Base-by-base conservation (phyloP, 1,139 yeast species). In the Citeromyces hawaiiensis region DNA sequence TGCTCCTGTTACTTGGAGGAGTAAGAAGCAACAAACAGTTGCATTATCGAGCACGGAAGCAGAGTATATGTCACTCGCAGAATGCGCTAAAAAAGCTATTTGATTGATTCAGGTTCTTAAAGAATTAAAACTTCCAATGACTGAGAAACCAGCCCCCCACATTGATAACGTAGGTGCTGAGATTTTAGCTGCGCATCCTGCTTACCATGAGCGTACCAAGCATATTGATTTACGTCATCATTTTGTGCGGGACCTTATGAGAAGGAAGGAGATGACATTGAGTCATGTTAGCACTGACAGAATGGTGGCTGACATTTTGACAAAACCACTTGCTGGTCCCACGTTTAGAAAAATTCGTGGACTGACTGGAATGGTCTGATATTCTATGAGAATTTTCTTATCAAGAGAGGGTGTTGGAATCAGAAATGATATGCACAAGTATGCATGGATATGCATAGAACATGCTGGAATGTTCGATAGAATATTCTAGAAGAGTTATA, bases 161-260 rank as follows among this genome's bases (percentile, higher is more conserved):
- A 16, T 15, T 16, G 51, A 47, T 35, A 47, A 48, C 36, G 44
- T 45, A 16, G 38, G 48, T 11, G 41, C 44, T 23, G 38, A 45
- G 27, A 32, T 38, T 6, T 32, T 48, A n/a, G 42, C 47, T 18
- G 16, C 36, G n/a, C 47, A 48, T 15, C 44, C 48, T 2, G 38
- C 39, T 13, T 35, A 25, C 25, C 46, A 45, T 36, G 16, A 32
- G 16, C 16, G 44, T 16, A 45, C 50, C 32, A 47, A 45, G 34
- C 48, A 44, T 32, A 45, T 45, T 9, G 47, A 42, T 33, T 33
- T 46, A 3, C 35, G 27, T 17, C 38, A 38, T 35, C 51, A 47
- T 34, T 39, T 40, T 35, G 21, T 43, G 15, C 33, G 50, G n/a
- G 18, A 29, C 3, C 13, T 18, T 17, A 23, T 39, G 2, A 5